A percentile compares a stretch with the other conserved stretches of the same genome.
phyloP scores from a whole-genome alignment of 331 rosid species.

The Phaseolus coccineus region DNA sequence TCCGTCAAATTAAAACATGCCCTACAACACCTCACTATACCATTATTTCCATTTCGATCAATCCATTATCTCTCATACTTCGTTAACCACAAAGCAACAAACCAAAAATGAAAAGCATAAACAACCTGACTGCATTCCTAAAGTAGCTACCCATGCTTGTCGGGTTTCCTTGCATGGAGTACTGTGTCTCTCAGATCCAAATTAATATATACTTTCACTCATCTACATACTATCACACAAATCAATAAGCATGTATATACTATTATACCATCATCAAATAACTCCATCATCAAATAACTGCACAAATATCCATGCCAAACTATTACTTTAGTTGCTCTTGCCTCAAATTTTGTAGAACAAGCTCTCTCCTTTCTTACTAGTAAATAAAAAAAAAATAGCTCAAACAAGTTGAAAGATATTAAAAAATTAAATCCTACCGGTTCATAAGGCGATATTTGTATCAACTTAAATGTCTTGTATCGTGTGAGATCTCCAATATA shows the following conservation, averaged over 20 bases:
- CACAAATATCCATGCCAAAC: neutral
- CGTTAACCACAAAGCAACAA: conserved; percentile 38
- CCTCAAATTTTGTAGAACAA: neutral
- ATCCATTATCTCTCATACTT: conserved; percentile 7
- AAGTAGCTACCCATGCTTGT: conserved; percentile 28
- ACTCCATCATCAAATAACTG: neutral
- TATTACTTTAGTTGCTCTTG: neutral
- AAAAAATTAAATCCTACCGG: too few relatives aligned
- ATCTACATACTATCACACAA: neutral
- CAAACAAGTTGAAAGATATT: too few relatives aligned
- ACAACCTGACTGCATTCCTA: neutral
- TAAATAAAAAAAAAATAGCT: neutral
- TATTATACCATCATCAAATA: neutral
- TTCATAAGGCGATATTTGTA: too few relatives aligned
- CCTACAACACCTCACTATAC: conserved; percentile 7
- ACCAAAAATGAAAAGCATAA: conserved; percentile 15
- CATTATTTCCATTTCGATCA: conserved; percentile 33
- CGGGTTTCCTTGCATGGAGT: neutral
- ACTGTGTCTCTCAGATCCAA: neutral
- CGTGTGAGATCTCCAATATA: too few relatives aligned
- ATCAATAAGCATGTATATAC: neutral
- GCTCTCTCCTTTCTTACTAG: neutral
- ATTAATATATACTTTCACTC: neutral
- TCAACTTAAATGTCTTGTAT: too few relatives aligned
- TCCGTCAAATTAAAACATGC: conserved; percentile 19